These are phyloP conservation scores for Lepiota subincarnata DNA, from an alignment of 768 basidiomycete genomes.

Conservation along the genomic window DNA sequence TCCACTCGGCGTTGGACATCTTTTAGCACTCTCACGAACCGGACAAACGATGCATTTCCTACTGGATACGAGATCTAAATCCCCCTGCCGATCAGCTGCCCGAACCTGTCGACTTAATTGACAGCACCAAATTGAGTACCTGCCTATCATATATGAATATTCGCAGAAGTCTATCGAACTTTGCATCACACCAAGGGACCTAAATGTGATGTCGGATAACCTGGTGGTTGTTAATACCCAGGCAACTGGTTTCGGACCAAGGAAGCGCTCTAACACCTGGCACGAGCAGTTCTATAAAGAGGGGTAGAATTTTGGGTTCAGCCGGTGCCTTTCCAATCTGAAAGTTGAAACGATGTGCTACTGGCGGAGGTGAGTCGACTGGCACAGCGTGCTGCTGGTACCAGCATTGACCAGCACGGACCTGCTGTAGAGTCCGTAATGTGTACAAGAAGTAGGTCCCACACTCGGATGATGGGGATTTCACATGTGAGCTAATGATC, in stretches of 20 bases:
- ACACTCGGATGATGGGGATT: background rate
- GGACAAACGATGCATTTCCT: conserved; percentile 5
- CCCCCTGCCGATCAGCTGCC: background rate
- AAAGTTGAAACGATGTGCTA: conserved; percentile 44
- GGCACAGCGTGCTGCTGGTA: background rate
- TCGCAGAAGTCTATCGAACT: conserved; percentile 7
- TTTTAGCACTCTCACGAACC: conserved; percentile 1
- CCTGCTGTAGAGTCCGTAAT: conserved; percentile 47
- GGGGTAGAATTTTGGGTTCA: background rate
- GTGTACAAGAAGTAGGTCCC: conserved; percentile 44
- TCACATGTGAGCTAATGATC: background rate
- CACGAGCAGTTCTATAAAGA: conserved; percentile 21
- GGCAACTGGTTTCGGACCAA: background rate
- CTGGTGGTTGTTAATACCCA: background rate
- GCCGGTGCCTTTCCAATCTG: background rate
- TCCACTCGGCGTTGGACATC: conserved; percentile 5
- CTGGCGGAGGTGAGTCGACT: conserved; percentile 48
- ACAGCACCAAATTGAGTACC: background rate
- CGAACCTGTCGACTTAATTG: background rate
- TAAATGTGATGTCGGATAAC: conserved; percentile 6
- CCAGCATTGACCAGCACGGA: conserved; percentile 19
- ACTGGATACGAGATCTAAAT: conserved; percentile 1
- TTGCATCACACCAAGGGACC: background rate
- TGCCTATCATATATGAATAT: background rate
- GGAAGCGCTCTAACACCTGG: conserved; percentile 8